Percentiles rank a stretch among this genome's conserved stretches.
phyloP scores from a whole-genome alignment of 495 filamentous ascomycete genomes.

The Lasiosphaeriaceae sp. region DNA sequence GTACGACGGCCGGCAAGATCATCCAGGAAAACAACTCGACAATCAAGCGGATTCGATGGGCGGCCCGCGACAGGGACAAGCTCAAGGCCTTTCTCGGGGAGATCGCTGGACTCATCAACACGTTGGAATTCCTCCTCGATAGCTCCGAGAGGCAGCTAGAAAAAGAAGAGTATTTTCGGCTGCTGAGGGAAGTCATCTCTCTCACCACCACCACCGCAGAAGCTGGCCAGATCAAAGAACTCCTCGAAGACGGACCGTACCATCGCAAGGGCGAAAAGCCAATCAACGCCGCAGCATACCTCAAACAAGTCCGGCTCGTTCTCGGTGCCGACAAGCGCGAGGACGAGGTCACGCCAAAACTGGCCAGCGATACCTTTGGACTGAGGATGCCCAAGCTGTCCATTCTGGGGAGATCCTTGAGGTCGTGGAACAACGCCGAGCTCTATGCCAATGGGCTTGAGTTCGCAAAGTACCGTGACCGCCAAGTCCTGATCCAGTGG shows the following conservation, averaged over 20 bases:
- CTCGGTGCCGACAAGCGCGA: constrained; percentile 6
- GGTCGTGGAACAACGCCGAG: neutral
- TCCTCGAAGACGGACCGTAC: neutral
- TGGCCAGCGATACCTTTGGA: neutral
- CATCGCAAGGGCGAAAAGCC: neutral
- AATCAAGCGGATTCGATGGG: constrained; percentile 25
- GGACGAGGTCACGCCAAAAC: constrained; percentile 8
- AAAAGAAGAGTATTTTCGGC: neutral
- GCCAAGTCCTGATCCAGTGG: constrained; percentile 23
- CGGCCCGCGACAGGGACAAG: constrained; percentile 23
- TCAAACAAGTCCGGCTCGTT: constrained; percentile 6
- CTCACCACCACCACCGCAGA: constrained; percentile 5
- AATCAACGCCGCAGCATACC: constrained; percentile 2
- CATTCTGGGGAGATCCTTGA: neutral
- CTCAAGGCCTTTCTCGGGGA: constrained; percentile 17
- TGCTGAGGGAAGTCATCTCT: constrained; percentile 3
- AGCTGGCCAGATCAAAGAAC: neutral
- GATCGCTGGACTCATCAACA: neutral
- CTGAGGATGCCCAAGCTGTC: constrained; percentile 3
- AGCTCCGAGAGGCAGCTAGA: neutral
- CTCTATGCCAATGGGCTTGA: neutral
- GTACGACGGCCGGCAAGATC: no score
- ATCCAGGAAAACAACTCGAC: constrained; percentile 19
- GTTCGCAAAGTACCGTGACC: neutral
- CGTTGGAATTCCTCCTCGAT: constrained; percentile 1